Base-by-base conservation (phyloP, 2,329 filamentous ascomycete genomes). In the Corinectria fuckeliana region DNA sequence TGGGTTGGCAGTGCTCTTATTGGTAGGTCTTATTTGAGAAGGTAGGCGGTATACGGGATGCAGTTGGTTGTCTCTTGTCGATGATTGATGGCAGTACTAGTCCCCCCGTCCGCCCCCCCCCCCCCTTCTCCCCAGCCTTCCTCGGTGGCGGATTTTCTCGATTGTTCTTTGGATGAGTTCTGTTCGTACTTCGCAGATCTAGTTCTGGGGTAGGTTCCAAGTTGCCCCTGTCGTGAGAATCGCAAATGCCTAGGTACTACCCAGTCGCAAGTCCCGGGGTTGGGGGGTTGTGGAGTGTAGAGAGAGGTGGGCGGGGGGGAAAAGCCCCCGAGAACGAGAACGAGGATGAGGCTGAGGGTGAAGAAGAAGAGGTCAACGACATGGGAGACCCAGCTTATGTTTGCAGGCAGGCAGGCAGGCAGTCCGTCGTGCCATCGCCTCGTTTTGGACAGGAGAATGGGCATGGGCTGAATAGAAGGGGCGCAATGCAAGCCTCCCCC, bases 361-460 rank as follows among this genome's bases (percentile, higher is more conserved):
- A 50, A 16, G 51, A 32, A 25, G 34, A 38, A 14, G 50, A 32
- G n/a, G 28, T 16, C n/a, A n/a, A n/a, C n/a, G n/a, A n/a, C n/a
- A n/a, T n/a, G n/a, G n/a, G n/a, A n/a, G n/a, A n/a, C n/a, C 50
- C 28, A 54, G 42, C 56, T 53, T 58, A 53, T 53, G 44, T 50
- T 50, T 44, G 44, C 49, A 48, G 26, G 25, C n/a, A n/a, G n/a
- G n/a, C n/a, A n/a, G n/a, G n/a, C n/a, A n/a, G n/a, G n/a, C n/a
- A n/a, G n/a, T n/a, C 49, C 26, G 56, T 44, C 28, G 28, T 53
- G 39, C 34, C 55, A 52, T 58, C 49, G 36, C 28, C 11, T 21
- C 52, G 55, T 41, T 44, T 36, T 25, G 41, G 41, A n/a, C 25
- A n/a, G 39, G 48, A 14, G 47, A 44, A 26, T 25, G 41, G 41